Percentiles rank a stretch among this genome's conserved stretches.
These are phyloP conservation scores for Aspergillus ostianus DNA, from an alignment of 495 filamentous ascomycete species.

Conservation along the genomic window DNA sequence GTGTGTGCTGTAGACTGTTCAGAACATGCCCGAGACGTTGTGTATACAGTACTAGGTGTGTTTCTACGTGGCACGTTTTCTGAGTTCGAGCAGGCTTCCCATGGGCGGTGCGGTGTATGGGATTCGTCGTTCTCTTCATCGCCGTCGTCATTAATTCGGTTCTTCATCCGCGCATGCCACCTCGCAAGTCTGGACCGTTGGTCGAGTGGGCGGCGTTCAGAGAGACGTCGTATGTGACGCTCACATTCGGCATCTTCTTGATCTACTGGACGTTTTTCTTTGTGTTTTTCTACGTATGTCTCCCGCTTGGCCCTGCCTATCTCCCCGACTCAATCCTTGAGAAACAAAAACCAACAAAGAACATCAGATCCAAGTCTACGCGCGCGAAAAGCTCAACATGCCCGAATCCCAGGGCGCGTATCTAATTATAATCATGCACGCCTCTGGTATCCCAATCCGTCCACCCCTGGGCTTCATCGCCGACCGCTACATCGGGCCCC, in stretches of 20 bases:
- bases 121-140: slow-evolving; percentile 63
- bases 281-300: slow-evolving; percentile 62
- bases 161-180: slow-evolving; percentile 57
- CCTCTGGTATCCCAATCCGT: slow-evolving; percentile 61
- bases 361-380: slow-evolving; percentile 54
- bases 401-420: slow-evolving; percentile 56
- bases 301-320: no score
- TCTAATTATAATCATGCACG: slow-evolving; percentile 72
- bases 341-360: background rate
- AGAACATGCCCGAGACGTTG: no score
- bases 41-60: no score
- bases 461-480: slow-evolving; percentile 63
- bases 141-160: slow-evolving; percentile 42
- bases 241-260: slow-evolving; percentile 62
- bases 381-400: slow-evolving; percentile 55
- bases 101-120: slow-evolving; percentile 75
- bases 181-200: slow-evolving; percentile 59
- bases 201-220: slow-evolving; percentile 69
- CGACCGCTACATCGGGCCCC: slow-evolving; percentile 60
- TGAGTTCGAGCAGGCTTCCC: background rate
- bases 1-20: slow-evolving; percentile 48
- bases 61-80: no score
- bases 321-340: background rate
- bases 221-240: slow-evolving; percentile 65
- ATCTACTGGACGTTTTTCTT: slow-evolving; percentile 71